These are phyloP conservation scores for Gracilaria caudata DNA, from an alignment of 23 red algal genomes.

Conservation along the genomic window DNA sequence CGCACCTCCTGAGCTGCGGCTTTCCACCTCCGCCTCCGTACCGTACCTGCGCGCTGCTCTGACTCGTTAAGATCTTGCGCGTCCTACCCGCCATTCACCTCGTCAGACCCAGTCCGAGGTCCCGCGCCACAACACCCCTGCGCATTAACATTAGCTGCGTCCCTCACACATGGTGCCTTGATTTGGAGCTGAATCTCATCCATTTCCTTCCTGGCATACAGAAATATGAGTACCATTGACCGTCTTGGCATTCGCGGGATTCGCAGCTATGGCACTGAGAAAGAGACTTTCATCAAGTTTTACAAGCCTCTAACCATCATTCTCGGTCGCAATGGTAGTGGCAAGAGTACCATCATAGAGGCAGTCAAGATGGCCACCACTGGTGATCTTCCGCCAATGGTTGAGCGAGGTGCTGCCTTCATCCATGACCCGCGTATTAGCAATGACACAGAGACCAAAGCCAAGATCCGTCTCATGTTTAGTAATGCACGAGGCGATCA, in stretches of 20 bases:
- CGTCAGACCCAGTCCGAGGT: background rate
- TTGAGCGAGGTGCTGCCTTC: slow-evolving; percentile 93
- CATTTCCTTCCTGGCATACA: background rate
- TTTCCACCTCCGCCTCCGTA: too few species aligned
- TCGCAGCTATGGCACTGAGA: slow-evolving; percentile 82
- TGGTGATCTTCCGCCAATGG: slow-evolving; percentile 93
- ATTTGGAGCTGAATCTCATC: background rate
- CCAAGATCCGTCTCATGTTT: slow-evolving; percentile 98
- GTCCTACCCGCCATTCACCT: too few species aligned
- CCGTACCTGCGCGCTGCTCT: too few species aligned
- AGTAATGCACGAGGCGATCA: slow-evolving; percentile 69
- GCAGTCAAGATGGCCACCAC: slow-evolving; percentile 94
- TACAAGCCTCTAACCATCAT: slow-evolving; percentile 97
- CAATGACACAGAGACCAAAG: slow-evolving; percentile 88
- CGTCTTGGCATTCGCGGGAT: slow-evolving; percentile 91
- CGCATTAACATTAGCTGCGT: background rate
- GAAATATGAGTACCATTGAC: slow-evolving; percentile 84
- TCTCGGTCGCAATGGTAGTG: slow-evolving; percentile 92
- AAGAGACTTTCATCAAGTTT: slow-evolving; percentile 89
- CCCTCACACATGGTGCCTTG: background rate
- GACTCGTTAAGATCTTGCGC: too few species aligned
- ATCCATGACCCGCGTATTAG: slow-evolving; percentile 91
- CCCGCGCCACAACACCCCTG: background rate
- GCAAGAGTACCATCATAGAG: slow-evolving; percentile 99
- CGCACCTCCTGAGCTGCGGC: too few species aligned